Evolutionary conservation across 2,329 filamentous ascomycete genomes (phyloP).

Genomic region (Elsinoe necatrix): DNA sequence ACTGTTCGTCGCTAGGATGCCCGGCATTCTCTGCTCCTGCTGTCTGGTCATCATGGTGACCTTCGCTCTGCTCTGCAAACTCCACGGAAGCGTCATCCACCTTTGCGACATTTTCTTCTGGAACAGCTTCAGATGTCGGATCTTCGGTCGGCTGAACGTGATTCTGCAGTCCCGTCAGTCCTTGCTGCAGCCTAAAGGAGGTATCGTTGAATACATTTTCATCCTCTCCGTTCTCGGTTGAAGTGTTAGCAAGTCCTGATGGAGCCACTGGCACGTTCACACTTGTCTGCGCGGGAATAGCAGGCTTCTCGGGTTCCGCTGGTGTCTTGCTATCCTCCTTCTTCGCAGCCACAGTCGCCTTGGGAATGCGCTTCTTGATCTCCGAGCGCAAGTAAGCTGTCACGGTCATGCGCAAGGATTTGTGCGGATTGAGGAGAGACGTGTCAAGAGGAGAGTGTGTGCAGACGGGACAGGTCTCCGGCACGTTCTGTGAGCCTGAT

Average conservation of each 20-base stretch:
- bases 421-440: conserved; percentile 81
- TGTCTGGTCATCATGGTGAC: not conserved
- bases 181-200: too few relatives aligned
- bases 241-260: too few relatives aligned
- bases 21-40: not conserved
- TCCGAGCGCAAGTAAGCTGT: conserved; percentile 84
- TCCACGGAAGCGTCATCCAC: not conserved
- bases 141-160: too few relatives aligned
- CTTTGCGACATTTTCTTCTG: not conserved
- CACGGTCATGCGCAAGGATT: conserved; percentile 83
- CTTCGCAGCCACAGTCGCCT: not conserved
- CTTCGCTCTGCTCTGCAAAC: not conserved
- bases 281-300: too few relatives aligned
- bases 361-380: conserved; percentile 59
- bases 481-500: conserved; percentile 63
- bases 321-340: not conserved
- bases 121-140: not conserved
- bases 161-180: too few relatives aligned
- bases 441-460: conserved; percentile 81
- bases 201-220: too few relatives aligned
- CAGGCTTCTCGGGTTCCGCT: not conserved
- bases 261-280: not conserved
- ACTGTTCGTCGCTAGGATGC: not conserved
- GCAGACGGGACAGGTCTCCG: conserved; percentile 76
- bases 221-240: not conserved